These are phyloP conservation scores for Coemansia sp. DNA, from an alignment of 192 early-diverging fungal species.

Conservation along the genomic window DNA sequence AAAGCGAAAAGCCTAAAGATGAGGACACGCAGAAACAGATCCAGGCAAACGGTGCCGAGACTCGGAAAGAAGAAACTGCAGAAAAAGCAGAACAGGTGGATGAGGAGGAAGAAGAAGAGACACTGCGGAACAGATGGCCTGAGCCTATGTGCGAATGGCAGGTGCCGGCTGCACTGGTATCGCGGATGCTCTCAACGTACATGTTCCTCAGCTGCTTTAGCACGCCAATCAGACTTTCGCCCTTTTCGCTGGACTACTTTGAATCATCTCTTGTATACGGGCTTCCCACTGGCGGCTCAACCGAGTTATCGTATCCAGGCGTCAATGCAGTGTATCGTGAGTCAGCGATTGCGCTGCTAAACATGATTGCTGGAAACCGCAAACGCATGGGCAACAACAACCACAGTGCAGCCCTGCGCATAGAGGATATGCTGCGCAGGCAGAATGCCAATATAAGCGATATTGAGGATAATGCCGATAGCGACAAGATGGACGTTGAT, in stretches of 20 bases:
- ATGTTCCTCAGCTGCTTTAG: slow-evolving; percentile 52
- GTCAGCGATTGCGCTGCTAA: slow-evolving; percentile 37
- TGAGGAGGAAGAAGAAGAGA: slow-evolving; percentile 19
- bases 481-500: slow-evolving; percentile 24
- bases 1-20: background rate
- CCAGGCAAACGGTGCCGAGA: background rate
- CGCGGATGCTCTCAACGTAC: slow-evolving; percentile 33
- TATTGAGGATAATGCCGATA: slow-evolving; percentile 6
- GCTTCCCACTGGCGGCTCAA: too few species aligned
- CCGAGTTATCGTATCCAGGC: too few species aligned
- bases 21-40: background rate
- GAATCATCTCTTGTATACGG: slow-evolving; percentile 60
- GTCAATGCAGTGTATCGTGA: slow-evolving; percentile 27
- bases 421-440: slow-evolving; percentile 17
- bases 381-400: slow-evolving; percentile 11
- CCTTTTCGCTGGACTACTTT: slow-evolving; percentile 79
- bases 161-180: slow-evolving; percentile 29
- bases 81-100: slow-evolving; percentile 5
- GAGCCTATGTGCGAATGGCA: slow-evolving; percentile 34
- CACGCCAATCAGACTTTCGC: slow-evolving; percentile 61
- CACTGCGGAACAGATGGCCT: slow-evolving; percentile 27
- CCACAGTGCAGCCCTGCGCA: slow-evolving; percentile 3
- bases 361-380: slow-evolving; percentile 38
- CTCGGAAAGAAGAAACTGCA: background rate
- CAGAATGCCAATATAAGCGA: slow-evolving; percentile 25